Base-by-base conservation (phyloP, 2,329 filamentous ascomycete genomes). In the Alternaria sp. region DNA sequence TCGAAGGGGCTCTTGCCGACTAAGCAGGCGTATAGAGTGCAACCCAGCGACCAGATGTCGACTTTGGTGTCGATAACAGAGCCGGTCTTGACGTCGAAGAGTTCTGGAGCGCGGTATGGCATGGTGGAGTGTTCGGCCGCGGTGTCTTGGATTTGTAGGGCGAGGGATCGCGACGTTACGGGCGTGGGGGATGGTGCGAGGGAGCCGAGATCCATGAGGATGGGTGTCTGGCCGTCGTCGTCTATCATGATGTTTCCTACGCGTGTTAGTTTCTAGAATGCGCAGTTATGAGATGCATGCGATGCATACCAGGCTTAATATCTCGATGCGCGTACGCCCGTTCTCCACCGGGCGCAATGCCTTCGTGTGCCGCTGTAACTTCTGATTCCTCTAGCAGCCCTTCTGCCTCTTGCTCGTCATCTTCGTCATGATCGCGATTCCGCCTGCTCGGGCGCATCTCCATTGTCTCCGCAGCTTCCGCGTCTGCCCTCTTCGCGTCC, bases 1-100 rank as follows among this genome's bases (percentile, higher is more conserved):
- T 99, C 96, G 74, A 99, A 99, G 3, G 96, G 96, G 13, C 92
- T 96, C 81, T 99, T 98, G 68, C 96, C 96, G 26, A 98, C 93
- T 10, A 99, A 86, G 76, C 96, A 98, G 40, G 96, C 96, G 81
- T 97, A 99, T 47, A 99, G 85, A n/a, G 96, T 98, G 84, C 96
- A 98, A 55, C 96, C 96, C 21, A 99, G 83, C 15, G 93, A 97
- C 96, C 96, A 99, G 69, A 99, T 97, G 80, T 99, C 96, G 44
- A 97, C 93, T 79, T 97, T 97, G 12, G 94, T 97, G 81, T 98
- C 96, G 75, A 99, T 91, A 54, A 93, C 88, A 52, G 91, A 90
- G 66, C 93, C 95, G 4, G 93, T 97, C 82, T 97, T 97, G 60
- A 98, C 96, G 79, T 99, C 96, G 81, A 99, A 99, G 64, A 99